A percentile compares a stretch with the other conserved stretches of the same genome.
Conservation (phyloP, 2,329 filamentous ascomycete genomes). For the Helminthosporium solani region DNA sequence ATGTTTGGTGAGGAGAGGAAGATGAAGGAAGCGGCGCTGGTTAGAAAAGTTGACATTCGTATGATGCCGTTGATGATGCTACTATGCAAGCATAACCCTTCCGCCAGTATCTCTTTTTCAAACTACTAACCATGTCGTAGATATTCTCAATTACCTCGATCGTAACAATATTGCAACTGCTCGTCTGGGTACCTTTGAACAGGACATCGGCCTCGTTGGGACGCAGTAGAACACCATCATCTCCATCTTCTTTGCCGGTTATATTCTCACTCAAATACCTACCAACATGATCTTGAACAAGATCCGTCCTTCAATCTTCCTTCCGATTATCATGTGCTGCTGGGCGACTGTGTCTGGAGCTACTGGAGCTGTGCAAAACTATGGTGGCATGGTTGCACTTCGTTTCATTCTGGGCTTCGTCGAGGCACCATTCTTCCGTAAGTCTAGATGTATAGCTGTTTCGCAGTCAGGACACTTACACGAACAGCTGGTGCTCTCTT, state of each 20-base stretch:
- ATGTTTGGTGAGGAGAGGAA: conserved; percentile 9
- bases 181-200: conserved; percentile 61
- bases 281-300: conserved; percentile 47
- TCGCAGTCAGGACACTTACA: too few relatives aligned
- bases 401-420: conserved; percentile 36
- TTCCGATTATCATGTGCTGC: conserved; percentile 37
- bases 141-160: conserved; percentile 15
- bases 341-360: conserved; percentile 41
- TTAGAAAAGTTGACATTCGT: conserved; percentile 67
- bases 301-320: conserved; percentile 34
- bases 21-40: conserved; percentile 54
- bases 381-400: conserved; percentile 33
- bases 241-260: conserved; percentile 57
- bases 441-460: too few relatives aligned
- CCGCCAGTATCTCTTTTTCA: neutral
- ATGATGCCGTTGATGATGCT: conserved; percentile 66
- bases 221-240: conserved; percentile 41
- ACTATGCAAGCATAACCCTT: conserved; percentile 43
- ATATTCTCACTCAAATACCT: conserved; percentile 40
- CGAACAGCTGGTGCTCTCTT: conserved; percentile 63
- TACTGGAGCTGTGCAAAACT: conserved; percentile 36
- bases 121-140: conserved; percentile 3
- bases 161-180: conserved; percentile 67
- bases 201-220: conserved; percentile 45
- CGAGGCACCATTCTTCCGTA: conserved; percentile 19